phyloP scores from a whole-genome alignment of 495 filamentous ascomycete species.

The Penicillium macrosclerotiorum region DNA sequence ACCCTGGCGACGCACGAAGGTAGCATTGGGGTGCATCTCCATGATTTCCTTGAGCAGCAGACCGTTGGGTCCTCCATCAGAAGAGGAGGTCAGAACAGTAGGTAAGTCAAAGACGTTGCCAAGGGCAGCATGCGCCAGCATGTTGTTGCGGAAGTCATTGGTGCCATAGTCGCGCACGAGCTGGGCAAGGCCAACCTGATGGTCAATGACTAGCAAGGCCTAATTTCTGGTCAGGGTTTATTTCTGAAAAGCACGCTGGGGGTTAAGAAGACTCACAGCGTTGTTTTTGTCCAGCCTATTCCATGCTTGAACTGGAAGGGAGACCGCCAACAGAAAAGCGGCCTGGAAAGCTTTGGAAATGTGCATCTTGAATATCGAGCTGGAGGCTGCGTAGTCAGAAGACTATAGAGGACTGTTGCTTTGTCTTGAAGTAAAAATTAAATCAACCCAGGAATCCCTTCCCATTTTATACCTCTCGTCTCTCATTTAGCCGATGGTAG shows the following conservation, averaged over 20 bases:
- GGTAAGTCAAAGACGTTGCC: constrained; percentile 67
- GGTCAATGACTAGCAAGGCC: constrained; percentile 66
- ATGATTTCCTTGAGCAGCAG: constrained; percentile 67
- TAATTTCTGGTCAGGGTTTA: constrained; percentile 4
- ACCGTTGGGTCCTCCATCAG: constrained; percentile 63
- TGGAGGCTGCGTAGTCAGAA: neutral
- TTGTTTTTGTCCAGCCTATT: constrained; percentile 56
- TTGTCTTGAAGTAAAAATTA: neutral
- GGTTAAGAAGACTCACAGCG: constrained; percentile 35
- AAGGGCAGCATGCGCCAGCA: constrained; percentile 66
- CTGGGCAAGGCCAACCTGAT: constrained; percentile 67
- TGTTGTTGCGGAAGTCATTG: constrained; percentile 61
- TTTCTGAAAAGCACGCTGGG: neutral
- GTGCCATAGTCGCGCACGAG: constrained; percentile 64
- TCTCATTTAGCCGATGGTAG: neutral
- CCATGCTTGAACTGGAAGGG: constrained; percentile 28
- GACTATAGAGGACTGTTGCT: neutral
- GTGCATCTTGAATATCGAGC: constrained; percentile 11
- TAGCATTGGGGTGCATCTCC: constrained; percentile 64
- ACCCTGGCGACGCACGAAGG: constrained; percentile 65
- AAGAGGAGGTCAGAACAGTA: constrained; percentile 67
- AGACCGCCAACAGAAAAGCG: constrained; percentile 14
- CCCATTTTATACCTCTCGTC: constrained; percentile 1
- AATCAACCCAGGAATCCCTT: neutral
- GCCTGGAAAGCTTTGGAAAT: constrained; percentile 14